Percentiles rank a stretch among this genome's conserved stretches.
phyloP scores from a whole-genome alignment of 2,329 filamentous ascomycete species.

The Claviceps purpurea region DNA sequence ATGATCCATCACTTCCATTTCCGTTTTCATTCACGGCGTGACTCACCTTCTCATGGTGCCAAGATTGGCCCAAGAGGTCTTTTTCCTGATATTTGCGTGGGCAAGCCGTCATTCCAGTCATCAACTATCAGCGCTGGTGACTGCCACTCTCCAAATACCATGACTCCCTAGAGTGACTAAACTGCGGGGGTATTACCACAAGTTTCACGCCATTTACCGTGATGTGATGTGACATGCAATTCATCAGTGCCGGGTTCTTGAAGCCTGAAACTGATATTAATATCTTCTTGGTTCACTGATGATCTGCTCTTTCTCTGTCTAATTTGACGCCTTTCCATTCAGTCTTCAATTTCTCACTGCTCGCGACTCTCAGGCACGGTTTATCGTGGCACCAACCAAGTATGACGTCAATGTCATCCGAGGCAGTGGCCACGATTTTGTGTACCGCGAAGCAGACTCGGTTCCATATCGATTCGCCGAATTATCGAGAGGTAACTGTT shows the following conservation, averaged over 20 bases:
- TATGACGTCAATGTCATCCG: slow-evolving; percentile 36
- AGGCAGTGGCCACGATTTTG: slow-evolving; percentile 40
- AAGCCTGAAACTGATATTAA: neutral
- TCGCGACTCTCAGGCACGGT: no score
- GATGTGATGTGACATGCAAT: neutral
- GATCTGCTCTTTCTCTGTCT: neutral
- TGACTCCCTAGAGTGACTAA: neutral
- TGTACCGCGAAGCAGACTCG: slow-evolving; percentile 55
- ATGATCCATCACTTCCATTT: no score
- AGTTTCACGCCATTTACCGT: neutral
- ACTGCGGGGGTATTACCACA: neutral
- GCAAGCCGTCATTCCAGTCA: no score
- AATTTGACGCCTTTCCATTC: neutral
- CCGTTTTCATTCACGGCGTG: neutral
- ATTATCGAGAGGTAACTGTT: slow-evolving; percentile 39
- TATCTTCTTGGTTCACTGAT: neutral
- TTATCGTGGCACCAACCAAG: neutral
- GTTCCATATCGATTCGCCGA: slow-evolving; percentile 45
- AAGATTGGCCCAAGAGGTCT: neutral
- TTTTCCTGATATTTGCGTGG: neutral
- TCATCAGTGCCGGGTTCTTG: no score
- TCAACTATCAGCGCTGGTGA: no score
- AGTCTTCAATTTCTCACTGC: neutral
- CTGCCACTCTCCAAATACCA: neutral
- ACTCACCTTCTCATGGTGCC: neutral